These are phyloP conservation scores for Fusarium anguioides DNA, from an alignment of 2,329 filamentous ascomycete genomes.

Conservation along the genomic window DNA sequence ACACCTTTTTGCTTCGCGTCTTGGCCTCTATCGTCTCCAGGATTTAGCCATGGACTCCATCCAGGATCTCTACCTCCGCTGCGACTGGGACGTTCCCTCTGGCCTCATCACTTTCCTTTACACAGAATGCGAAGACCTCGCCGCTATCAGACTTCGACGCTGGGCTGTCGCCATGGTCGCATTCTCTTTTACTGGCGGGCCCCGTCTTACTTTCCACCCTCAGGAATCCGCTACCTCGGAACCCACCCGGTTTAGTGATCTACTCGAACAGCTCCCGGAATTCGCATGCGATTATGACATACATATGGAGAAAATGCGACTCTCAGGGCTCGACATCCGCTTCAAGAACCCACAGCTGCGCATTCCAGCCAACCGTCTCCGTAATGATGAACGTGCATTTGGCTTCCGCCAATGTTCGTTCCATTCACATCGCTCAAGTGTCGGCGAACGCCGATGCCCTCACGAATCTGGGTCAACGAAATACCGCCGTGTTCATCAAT, in stretches of 20 bases:
- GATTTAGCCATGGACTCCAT: conserved; percentile 68
- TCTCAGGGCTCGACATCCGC: conserved; percentile 61
- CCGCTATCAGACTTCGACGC: conserved; percentile 64
- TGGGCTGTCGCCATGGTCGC: conserved; percentile 71
- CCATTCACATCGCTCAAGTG: conserved; percentile 66
- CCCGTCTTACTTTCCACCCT: conserved; percentile 47
- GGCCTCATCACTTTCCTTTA: conserved; percentile 64
- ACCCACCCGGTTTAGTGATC: conserved; percentile 53
- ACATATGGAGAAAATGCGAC: conserved; percentile 64
- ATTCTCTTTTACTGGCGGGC: conserved; percentile 60
- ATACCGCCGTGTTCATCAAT: conserved; percentile 20
- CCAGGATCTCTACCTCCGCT: conserved; percentile 68
- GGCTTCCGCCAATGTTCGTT: conserved; percentile 72
- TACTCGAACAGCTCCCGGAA: conserved; percentile 58
- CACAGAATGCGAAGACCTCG: conserved; percentile 61
- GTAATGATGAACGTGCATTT: conserved; percentile 67
- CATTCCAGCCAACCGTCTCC: conserved; percentile 65
- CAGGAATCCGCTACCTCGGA: conserved; percentile 46
- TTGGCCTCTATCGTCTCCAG: conserved; percentile 62
- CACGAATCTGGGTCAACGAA: conserved; percentile 48
- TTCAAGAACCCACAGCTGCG: conserved; percentile 71
- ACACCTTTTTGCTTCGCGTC: conserved; percentile 66
- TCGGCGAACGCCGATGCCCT: conserved; percentile 66
- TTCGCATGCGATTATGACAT: conserved; percentile 62
- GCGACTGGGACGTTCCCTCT: conserved; percentile 68